A percentile compares a stretch with the other conserved stretches of the same genome.
These are phyloP conservation scores for Penicillium carneum DNA, from an alignment of 2,329 filamentous ascomycete species.

Conservation along the genomic window DNA sequence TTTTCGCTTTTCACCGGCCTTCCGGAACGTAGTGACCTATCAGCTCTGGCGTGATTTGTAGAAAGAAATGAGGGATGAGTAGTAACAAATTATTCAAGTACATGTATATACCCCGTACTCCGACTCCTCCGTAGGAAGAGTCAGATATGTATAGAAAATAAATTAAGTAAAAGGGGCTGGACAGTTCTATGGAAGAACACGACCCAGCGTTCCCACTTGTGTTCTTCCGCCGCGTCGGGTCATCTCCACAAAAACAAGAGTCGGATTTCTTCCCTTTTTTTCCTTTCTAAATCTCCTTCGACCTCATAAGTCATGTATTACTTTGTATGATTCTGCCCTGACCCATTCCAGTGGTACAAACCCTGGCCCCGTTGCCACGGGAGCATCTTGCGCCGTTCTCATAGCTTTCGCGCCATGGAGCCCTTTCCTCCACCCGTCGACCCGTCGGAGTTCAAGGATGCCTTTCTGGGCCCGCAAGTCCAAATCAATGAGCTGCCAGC, in stretches of 20 bases:
- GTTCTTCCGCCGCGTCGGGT: slow-evolving; percentile 30
- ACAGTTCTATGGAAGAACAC: not conserved
- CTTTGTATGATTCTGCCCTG: slow-evolving; percentile 23
- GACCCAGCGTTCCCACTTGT: slow-evolving; percentile 13
- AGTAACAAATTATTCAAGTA: not conserved
- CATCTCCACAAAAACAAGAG: slow-evolving; percentile 38
- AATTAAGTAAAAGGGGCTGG: not conserved
- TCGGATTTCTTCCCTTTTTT: slow-evolving; percentile 20
- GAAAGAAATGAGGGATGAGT: not conserved
- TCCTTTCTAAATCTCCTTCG: not conserved
- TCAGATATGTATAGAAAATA: not conserved
- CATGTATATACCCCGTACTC: not conserved
- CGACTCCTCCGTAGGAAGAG: not conserved
- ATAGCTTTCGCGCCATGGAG: slow-evolving; percentile 33
- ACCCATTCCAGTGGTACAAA: slow-evolving; percentile 23
- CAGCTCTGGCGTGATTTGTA: slow-evolving; percentile 2
- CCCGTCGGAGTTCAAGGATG: slow-evolving; percentile 26
- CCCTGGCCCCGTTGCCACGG: slow-evolving; percentile 22
- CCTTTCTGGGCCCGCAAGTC: slow-evolving; percentile 28
- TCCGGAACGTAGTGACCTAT: slow-evolving; percentile 28
- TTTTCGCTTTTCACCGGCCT: slow-evolving; percentile 15
- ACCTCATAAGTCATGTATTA: slow-evolving; percentile 14
- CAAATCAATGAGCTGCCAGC: slow-evolving; percentile 29
- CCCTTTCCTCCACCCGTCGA: slow-evolving; percentile 27
- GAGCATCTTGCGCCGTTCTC: slow-evolving; percentile 13